Conservation (phyloP, 371 early-diverging fungal genomes). For the Saksenaea vasiformis region DNA sequence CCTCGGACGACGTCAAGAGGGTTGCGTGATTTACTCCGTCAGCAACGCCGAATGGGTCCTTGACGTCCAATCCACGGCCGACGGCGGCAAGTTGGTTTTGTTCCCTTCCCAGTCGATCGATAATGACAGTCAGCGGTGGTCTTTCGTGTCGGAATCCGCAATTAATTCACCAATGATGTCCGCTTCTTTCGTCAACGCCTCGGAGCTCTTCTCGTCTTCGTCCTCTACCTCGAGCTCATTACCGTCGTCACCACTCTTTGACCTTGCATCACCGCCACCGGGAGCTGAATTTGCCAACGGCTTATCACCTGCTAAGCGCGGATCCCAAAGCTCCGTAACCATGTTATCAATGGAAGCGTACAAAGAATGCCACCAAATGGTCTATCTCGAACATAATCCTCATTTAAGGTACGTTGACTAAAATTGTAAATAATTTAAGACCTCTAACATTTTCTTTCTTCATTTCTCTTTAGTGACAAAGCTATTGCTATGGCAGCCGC, state of each 20-base stretch:
- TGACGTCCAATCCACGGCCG: conserved; percentile 27
- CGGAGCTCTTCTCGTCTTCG: neutral
- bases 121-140: conserved; percentile 49
- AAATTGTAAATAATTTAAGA: neutral
- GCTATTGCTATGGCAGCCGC: conserved; percentile 54
- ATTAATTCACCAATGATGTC: neutral
- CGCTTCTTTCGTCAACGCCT: neutral
- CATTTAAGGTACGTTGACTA: conserved; percentile 27
- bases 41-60: conserved; percentile 50
- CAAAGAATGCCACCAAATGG: conserved; percentile 40
- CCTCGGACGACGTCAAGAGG: conserved; percentile 30
- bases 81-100: conserved; percentile 37
- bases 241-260: neutral
- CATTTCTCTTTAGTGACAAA: conserved; percentile 36
- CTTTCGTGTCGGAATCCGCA: conserved; percentile 19
- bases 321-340: conserved; percentile 43
- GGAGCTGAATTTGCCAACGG: conserved; percentile 28
- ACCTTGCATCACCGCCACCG: neutral
- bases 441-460: neutral
- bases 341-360: conserved; percentile 30
- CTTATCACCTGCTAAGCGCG: conserved; percentile 47
- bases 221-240: neutral
- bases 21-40: conserved; percentile 38
- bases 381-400: conserved; percentile 29
- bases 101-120: conserved; percentile 46